These are phyloP conservation scores for Leccinum ochraceum DNA, from an alignment of 768 basidiomycete species.

Conservation along the genomic window DNA sequence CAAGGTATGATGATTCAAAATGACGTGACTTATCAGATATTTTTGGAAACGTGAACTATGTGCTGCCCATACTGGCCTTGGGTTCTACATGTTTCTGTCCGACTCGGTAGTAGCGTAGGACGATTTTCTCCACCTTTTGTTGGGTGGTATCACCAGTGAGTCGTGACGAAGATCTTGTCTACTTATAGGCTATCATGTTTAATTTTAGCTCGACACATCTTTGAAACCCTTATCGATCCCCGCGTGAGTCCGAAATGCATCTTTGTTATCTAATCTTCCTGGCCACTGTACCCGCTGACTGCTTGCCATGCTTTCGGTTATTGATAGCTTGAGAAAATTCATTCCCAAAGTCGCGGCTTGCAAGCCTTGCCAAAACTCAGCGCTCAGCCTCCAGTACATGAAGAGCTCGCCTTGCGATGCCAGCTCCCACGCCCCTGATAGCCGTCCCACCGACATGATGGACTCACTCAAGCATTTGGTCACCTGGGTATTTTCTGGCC, in stretches of 20 bases:
- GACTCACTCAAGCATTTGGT: conserved; percentile 7
- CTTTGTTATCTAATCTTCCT: neutral
- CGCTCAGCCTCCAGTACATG: conserved; percentile 2
- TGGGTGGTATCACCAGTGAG: neutral
- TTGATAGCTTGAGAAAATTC: conserved; percentile 10
- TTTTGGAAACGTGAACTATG: neutral
- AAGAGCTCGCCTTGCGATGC: neutral
- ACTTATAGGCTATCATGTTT: neutral
- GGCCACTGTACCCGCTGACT: conserved; percentile 10
- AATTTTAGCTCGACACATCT: conserved; percentile 5
- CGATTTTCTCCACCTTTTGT: too few relatives aligned
- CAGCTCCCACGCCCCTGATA: neutral
- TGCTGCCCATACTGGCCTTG: too few relatives aligned
- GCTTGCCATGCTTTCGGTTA: conserved; percentile 2
- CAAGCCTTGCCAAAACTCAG: neutral
- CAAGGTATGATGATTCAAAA: neutral
- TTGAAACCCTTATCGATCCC: conserved; percentile 3
- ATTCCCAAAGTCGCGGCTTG: neutral
- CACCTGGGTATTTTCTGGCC: conserved; percentile 5
- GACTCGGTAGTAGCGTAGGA: too few relatives aligned
- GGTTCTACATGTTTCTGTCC: too few relatives aligned
- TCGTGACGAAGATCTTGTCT: neutral
- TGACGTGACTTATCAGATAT: neutral
- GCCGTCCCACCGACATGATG: conserved; percentile 2
- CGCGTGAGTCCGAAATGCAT: neutral